These are phyloP conservation scores for Chaetomium tenue DNA, from an alignment of 495 filamentous ascomycete genomes.

Conservation along the genomic window DNA sequence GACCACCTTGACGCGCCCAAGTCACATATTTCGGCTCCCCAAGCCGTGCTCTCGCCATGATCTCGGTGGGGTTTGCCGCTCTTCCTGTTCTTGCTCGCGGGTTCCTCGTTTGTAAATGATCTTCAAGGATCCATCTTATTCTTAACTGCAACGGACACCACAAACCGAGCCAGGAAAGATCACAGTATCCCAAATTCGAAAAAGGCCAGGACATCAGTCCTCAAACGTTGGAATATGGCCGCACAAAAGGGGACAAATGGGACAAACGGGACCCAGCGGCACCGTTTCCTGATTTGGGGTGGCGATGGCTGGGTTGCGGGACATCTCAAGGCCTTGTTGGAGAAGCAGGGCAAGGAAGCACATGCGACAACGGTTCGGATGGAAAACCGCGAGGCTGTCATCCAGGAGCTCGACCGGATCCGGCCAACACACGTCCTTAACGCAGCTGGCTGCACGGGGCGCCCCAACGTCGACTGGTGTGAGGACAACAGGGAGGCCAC, in stretches of 20 bases:
- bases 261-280: constrained; percentile 22
- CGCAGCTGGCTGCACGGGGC: constrained; percentile 63
- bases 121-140: not conserved
- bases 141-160: not conserved
- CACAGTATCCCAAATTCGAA: not conserved
- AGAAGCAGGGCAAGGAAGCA: constrained; percentile 60
- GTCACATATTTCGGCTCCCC: not conserved
- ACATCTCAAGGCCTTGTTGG: constrained; percentile 61
- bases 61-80: not conserved
- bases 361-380: constrained; percentile 57
- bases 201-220: not conserved
- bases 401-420: constrained; percentile 54
- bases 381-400: constrained; percentile 58
- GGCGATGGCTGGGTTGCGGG: constrained; percentile 63
- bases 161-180: not conserved
- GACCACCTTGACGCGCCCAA: not conserved
- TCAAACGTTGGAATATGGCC: constrained; percentile 4
- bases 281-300: constrained; percentile 60
- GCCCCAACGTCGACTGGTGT: constrained; percentile 69
- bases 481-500: constrained; percentile 65
- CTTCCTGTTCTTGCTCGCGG: not conserved
- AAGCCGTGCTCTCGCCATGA: not conserved
- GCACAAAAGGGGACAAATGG: constrained; percentile 28
- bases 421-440: constrained; percentile 64
- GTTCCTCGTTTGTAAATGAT: not conserved